These are phyloP conservation scores for Spinellus fusiger DNA, from an alignment of 192 early-diverging fungal genomes.

Conservation along the genomic window DNA sequence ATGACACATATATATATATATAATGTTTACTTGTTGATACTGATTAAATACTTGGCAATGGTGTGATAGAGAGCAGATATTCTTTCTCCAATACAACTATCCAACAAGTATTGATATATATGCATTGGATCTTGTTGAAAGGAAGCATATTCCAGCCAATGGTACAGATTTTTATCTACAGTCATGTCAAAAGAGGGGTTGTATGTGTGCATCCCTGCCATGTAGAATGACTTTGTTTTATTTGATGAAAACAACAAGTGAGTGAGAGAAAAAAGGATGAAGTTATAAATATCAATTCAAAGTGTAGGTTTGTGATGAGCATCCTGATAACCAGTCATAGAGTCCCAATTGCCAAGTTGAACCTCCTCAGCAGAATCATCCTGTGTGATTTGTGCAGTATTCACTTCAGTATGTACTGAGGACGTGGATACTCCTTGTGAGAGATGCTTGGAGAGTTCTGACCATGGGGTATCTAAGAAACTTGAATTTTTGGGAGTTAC, in stretches of 20 bases:
- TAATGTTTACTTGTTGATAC: no score
- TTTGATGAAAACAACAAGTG: neutral
- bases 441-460: slow-evolving; percentile 30
- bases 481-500: slow-evolving; percentile 32
- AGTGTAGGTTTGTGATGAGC: neutral
- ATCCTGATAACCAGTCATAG: slow-evolving; percentile 24
- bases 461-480: slow-evolving; percentile 37
- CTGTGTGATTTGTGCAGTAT: slow-evolving; percentile 1
- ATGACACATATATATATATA: no score
- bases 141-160: slow-evolving; percentile 10
- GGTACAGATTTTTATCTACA: no score
- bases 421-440: slow-evolving; percentile 11
- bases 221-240: neutral
- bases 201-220: no score
- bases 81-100: neutral
- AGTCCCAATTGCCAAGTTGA: slow-evolving; percentile 18
- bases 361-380: neutral
- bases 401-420: neutral
- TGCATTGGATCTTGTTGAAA: slow-evolving; percentile 2
- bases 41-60: no score
- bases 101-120: slow-evolving; percentile 1
- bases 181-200: no score
- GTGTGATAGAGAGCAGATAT: neutral
- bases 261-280: neutral
- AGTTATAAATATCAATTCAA: neutral